Percentiles rank a stretch among this genome's conserved stretches.
Evolutionary conservation across 2,329 filamentous ascomycete species (phyloP).

Genomic region (Diaporthe capsici): DNA sequence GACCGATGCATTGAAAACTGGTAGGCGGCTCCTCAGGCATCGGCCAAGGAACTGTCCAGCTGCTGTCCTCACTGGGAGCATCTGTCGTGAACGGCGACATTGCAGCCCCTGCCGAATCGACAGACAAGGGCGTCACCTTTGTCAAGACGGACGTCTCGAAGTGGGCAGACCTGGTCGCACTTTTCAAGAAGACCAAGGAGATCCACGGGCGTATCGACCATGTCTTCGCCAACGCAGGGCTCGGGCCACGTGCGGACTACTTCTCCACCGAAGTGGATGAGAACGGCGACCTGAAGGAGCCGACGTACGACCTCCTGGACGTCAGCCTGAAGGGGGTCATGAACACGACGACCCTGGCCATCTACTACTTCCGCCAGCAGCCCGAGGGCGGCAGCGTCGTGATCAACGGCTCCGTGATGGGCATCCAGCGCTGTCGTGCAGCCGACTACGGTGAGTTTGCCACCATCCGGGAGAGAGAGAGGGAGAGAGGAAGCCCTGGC

Average conservation of each 20-base stretch:
- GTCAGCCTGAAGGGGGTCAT: slow-evolving; percentile 64
- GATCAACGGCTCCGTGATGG: slow-evolving; percentile 65
- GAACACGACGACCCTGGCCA: slow-evolving; percentile 63
- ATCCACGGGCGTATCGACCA: slow-evolving; percentile 83
- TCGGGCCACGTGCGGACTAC: slow-evolving; percentile 62
- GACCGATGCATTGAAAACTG: neutral
- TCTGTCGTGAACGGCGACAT: slow-evolving; percentile 69
- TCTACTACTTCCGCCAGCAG: slow-evolving; percentile 65
- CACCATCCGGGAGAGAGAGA: too few species aligned
- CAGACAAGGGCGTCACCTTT: slow-evolving; percentile 53
- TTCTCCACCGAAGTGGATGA: slow-evolving; percentile 62
- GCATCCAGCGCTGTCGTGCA: slow-evolving; percentile 63
- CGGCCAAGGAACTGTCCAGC: slow-evolving; percentile 67
- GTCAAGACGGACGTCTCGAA: slow-evolving; percentile 61
- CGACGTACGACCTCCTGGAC: slow-evolving; percentile 59
- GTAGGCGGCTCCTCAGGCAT: slow-evolving; percentile 72
- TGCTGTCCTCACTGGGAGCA: slow-evolving; percentile 67
- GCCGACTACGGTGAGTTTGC: slow-evolving; percentile 63
- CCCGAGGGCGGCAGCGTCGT: slow-evolving; percentile 66
- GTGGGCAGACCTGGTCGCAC: slow-evolving; percentile 63
- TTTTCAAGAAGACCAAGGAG: slow-evolving; percentile 66
- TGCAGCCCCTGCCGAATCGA: slow-evolving; percentile 54
- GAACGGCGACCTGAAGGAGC: slow-evolving; percentile 63
- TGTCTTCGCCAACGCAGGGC: slow-evolving; percentile 78
- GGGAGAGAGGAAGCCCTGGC: too few species aligned